A percentile compares a stretch with the other conserved stretches of the same genome.
These are phyloP conservation scores for Uncinocarpus reesii DNA, from an alignment of 2,329 filamentous ascomycete species.

Conservation along the genomic window DNA sequence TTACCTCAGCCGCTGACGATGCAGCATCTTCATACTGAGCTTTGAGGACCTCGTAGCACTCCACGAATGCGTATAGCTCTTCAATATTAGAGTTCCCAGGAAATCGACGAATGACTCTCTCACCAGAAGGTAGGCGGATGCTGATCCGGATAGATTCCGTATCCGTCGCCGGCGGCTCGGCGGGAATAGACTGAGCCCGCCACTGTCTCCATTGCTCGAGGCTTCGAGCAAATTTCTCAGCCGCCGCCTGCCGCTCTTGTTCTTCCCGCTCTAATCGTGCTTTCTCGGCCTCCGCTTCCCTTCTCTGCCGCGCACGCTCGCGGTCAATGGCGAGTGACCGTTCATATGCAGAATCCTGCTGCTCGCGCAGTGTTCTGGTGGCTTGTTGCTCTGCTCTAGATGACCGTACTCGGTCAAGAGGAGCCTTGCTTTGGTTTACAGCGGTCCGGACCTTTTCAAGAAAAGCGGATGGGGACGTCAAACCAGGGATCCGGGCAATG, in stretches of 20 bases:
- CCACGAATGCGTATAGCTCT: conserved; percentile 90
- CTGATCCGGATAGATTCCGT: conserved; percentile 64
- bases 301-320: conserved; percentile 65
- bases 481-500: conserved; percentile 65
- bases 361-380: conserved; percentile 65
- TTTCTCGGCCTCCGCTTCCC: conserved; percentile 59
- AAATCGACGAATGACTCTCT: conserved; percentile 70
- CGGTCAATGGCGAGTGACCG: conserved; percentile 78
- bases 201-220: conserved; percentile 66
- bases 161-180: conserved; percentile 55
- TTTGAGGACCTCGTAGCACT: conserved; percentile 65
- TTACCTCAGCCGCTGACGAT: conserved; percentile 17
- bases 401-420: conserved; percentile 63
- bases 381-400: conserved; percentile 71
- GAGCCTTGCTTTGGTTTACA: conserved; percentile 64
- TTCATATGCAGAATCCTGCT: conserved; percentile 92
- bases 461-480: conserved; percentile 59
- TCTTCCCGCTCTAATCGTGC: conserved; percentile 56
- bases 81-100: conserved; percentile 59
- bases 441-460: conserved; percentile 63
- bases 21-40: conserved; percentile 22
- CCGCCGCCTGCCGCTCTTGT: conserved; percentile 52
- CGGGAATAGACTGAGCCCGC: conserved; percentile 57
- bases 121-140: conserved; percentile 53
- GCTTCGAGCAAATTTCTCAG: conserved; percentile 47